A percentile compares a stretch with the other conserved stretches of the same genome.
Evolutionary conservation across 2,329 filamentous ascomycete species (phyloP).

Genomic region (Fusarium sp.): DNA sequence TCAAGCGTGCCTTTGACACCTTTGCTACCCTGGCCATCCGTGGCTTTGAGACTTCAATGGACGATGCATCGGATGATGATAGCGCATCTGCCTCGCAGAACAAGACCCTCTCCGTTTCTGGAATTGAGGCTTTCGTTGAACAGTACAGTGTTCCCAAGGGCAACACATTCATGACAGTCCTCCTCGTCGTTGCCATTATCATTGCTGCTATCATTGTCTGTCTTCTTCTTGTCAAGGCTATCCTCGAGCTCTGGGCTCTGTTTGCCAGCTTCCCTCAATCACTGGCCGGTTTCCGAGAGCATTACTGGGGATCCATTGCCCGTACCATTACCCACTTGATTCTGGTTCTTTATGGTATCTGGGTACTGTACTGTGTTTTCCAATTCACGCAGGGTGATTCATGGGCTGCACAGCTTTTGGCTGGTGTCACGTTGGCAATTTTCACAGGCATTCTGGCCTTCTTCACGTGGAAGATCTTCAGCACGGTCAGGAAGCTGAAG

Average conservation of each 20-base stretch:
- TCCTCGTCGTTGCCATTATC: constrained; percentile 89
- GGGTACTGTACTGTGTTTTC: constrained; percentile 96
- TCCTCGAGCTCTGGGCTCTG: constrained; percentile 92
- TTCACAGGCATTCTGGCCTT: constrained; percentile 88
- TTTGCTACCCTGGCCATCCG: constrained; percentile 69
- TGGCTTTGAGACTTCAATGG: constrained; percentile 64
- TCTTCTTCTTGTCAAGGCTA: constrained; percentile 90
- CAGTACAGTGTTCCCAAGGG: constrained; percentile 86
- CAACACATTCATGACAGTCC: constrained; percentile 96
- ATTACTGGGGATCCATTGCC: constrained; percentile 95
- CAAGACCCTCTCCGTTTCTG: constrained; percentile 72
- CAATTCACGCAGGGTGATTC: constrained; percentile 96
- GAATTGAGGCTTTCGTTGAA: constrained; percentile 87
- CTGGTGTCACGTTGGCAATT: constrained; percentile 82
- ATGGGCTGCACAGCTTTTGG: constrained; percentile 89
- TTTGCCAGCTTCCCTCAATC: constrained; percentile 87
- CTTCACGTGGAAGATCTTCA: constrained; percentile 88
- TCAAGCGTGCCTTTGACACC: constrained; percentile 69
- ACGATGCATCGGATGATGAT: constrained; percentile 49
- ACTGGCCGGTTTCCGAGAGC: constrained; percentile 88
- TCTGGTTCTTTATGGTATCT: constrained; percentile 91
- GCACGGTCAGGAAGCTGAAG: constrained; percentile 81
- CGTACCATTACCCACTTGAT: constrained; percentile 93
- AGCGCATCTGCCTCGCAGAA: constrained; percentile 49
- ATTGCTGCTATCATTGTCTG: constrained; percentile 87